Evolutionary conservation across 176 grass and related monocot species (phyloP).

Genomic region (Eremochloa ophiuroides): DNA sequence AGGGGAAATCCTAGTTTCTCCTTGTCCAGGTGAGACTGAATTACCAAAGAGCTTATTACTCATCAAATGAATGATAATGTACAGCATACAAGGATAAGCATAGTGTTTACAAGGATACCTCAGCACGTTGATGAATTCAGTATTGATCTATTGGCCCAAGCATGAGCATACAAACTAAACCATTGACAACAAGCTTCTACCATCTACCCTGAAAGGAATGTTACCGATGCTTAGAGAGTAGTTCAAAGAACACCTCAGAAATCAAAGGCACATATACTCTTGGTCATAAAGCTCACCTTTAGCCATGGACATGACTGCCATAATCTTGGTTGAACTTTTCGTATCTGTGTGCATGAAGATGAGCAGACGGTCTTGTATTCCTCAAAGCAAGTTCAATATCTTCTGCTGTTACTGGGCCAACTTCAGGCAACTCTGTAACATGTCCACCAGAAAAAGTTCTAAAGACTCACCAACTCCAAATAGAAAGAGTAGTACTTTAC

Average conservation of each 20-base stretch:
- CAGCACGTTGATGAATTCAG: background rate
- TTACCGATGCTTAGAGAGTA: background rate
- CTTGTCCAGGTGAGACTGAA: background rate
- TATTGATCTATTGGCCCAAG: background rate
- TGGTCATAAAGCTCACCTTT: conserved; percentile 11
- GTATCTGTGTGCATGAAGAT: conserved; percentile 89
- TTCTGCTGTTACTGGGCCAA: conserved; percentile 49
- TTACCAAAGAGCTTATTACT: conserved; percentile 33
- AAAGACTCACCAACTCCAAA: background rate
- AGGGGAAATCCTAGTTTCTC: background rate
- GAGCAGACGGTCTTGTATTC: conserved; percentile 85
- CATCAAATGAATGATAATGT: conserved; percentile 34
- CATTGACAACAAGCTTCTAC: background rate
- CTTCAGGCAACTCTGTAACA: conserved; percentile 78
- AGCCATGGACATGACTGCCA: conserved; percentile 72
- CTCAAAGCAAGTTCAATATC: conserved; percentile 75
- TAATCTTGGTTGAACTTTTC: conserved; percentile 91
- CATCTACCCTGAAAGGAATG: background rate
- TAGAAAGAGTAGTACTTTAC: background rate
- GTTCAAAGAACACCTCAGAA: conserved; percentile 11
- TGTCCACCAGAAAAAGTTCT: background rate
- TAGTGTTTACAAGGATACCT: background rate
- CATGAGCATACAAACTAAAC: background rate
- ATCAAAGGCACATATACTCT: background rate
- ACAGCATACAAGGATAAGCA: conserved; percentile 20